Base-by-base conservation (phyloP, 768 basidiomycete genomes). In the Rhizopogon salebrosus region DNA sequence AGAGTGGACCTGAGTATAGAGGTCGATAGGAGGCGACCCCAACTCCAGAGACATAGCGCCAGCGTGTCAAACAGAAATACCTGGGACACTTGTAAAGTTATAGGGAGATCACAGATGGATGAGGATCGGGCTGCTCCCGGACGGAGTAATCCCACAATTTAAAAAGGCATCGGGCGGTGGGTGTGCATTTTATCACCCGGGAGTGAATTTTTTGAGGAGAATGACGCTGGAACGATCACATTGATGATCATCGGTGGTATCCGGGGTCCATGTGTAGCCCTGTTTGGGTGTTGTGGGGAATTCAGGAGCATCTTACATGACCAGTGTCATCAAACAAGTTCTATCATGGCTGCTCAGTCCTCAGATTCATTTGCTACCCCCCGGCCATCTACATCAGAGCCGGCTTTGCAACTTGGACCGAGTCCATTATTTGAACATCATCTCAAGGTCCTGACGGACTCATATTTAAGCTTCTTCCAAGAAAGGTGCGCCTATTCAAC, bases 391-490 rank as follows among this genome's bases (percentile, higher is more conserved):
- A 34, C 49, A 18, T 63, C 65, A 20, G 72, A 73, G 9, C 61
- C 59, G 2, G 60, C 53, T 0, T 36, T 58, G 16, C 70, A 69
- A 48, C 57, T 60, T 53, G 85, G 84, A 2, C 87, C 87, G 3
- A 68, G 89, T 29, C 79, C 83, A 1, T 71, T 85, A 51, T 92
- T 90, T 60, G 90, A 92, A 49, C 63, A 76, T 37, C 83, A 92
- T 59, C 81, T 92, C 34, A 80, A 74, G 54, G 73, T 82, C 58
- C 67, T 90, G 57, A 78, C 78, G 3, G 63, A 93, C 60, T 87
- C 87, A 3, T 92, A 92, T 66, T 76, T 95, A 53, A 72, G 64
- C 53, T 95, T 94, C 74, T 93, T 95, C 70, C 81, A 83, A 68
- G 92, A 94, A 74, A 79, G 92, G 92, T 88, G 57, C 56, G 75